Percentiles rank a stretch among this genome's conserved stretches.
These are phyloP conservation scores for Epicoccum sorghinum DNA, from an alignment of 2,329 filamentous ascomycete species.

Conservation along the genomic window DNA sequence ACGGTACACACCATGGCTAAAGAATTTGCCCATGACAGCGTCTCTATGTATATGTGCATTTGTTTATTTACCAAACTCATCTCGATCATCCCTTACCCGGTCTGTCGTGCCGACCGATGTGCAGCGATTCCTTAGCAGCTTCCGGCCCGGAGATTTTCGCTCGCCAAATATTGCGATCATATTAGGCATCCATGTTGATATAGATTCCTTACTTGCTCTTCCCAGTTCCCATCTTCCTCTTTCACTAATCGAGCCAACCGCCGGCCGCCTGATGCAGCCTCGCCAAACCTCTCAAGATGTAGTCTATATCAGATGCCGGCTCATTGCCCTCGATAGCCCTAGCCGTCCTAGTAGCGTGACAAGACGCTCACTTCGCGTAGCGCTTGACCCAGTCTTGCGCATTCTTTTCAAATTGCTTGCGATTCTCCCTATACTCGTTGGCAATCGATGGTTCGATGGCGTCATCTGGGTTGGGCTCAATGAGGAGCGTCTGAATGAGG, in stretches of 20 bases:
- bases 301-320: background rate
- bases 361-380: conserved; percentile 63
- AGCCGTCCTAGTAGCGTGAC: conserved; percentile 12
- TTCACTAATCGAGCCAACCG: conserved; percentile 11
- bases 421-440: conserved; percentile 77
- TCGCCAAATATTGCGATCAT: background rate
- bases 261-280: conserved; percentile 24
- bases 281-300: conserved; percentile 44
- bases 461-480: conserved; percentile 86
- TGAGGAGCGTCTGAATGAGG: conserved; percentile 74
- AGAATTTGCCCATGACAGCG: conserved; percentile 14
- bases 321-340: background rate
- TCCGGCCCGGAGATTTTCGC: conserved; percentile 12
- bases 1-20: conserved; percentile 2
- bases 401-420: conserved; percentile 73
- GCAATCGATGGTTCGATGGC: conserved; percentile 86
- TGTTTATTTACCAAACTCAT: conserved; percentile 1
- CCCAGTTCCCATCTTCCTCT: background rate
- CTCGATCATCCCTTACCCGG: conserved; percentile 9
- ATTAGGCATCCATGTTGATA: conserved; percentile 6
- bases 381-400: conserved; percentile 75
- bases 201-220: conserved; percentile 8
- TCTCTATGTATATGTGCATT: background rate
- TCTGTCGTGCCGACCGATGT: background rate
- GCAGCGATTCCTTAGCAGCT: background rate